These are phyloP conservation scores for Ophiostoma piceae DNA, from an alignment of 2,329 filamentous ascomycete genomes.

Conservation along the genomic window DNA sequence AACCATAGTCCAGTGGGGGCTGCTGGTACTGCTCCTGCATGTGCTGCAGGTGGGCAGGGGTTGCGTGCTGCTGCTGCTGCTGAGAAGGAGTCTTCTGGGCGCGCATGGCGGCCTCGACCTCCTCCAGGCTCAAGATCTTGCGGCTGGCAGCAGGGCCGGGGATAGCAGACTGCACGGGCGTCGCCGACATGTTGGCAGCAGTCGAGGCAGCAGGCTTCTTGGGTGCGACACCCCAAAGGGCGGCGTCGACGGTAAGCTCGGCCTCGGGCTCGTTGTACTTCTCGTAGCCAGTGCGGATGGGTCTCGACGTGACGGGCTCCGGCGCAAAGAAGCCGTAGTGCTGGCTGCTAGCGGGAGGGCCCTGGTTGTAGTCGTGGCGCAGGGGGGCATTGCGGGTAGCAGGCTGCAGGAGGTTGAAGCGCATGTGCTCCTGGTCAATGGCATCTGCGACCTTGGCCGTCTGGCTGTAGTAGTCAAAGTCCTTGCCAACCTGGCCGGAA, in stretches of 20 bases:
- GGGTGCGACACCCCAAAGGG: constrained; percentile 78
- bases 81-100: constrained; percentile 48
- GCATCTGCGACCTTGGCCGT: constrained; percentile 62
- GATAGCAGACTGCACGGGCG: constrained; percentile 30
- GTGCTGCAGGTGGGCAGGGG: constrained; percentile 30
- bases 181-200: background rate
- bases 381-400: constrained; percentile 42
- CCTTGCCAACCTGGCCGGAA: constrained; percentile 31
- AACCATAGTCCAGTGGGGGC: constrained; percentile 26
- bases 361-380: background rate
- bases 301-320: constrained; percentile 41
- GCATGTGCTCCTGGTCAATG: constrained; percentile 84
- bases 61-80: constrained; percentile 30
- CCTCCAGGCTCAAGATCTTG: constrained; percentile 92
- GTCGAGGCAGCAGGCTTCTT: constrained; percentile 44
- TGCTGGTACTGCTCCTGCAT: constrained; percentile 28
- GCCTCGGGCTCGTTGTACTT: constrained; percentile 84
- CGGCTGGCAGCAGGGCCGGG: constrained; percentile 40
- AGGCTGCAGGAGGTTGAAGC: constrained; percentile 71
- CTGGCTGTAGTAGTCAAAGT: constrained; percentile 16
- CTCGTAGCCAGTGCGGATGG: constrained; percentile 79
- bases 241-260: constrained; percentile 86
- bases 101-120: constrained; percentile 91
- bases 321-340: constrained; percentile 24
- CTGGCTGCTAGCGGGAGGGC: constrained; percentile 29